Percentiles rank a stretch among this genome's conserved stretches.
These are phyloP conservation scores for Blastobotrys muscicola DNA, from an alignment of 805 yeast species.

Conservation along the genomic window DNA sequence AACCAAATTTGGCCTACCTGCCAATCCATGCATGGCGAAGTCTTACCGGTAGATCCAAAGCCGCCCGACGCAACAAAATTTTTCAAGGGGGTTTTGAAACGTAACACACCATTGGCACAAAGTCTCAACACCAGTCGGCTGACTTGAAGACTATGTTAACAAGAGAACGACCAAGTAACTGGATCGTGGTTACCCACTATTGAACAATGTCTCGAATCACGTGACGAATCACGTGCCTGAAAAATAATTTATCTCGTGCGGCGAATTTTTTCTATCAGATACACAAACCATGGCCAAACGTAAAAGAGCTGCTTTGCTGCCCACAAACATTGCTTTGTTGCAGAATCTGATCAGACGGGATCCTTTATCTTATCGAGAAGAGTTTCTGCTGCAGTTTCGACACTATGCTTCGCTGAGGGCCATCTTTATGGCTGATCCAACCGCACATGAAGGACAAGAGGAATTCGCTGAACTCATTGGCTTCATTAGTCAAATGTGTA, in stretches of 20 bases:
- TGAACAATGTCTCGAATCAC: no score
- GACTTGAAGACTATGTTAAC: no score
- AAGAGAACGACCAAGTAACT: no score
- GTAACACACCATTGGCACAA: no score
- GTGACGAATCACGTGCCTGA: no score
- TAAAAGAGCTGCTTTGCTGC: constrained; percentile 87
- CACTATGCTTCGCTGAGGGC: constrained; percentile 90
- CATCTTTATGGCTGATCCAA: constrained; percentile 68
- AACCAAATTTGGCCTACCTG: no score
- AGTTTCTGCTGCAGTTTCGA: constrained; percentile 82
- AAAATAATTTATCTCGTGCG: constrained; percentile 3
- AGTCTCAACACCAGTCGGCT: no score
- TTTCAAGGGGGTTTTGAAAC: no score
- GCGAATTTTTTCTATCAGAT: neutral
- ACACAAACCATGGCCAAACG: constrained; percentile 57
- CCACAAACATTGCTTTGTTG: constrained; percentile 80
- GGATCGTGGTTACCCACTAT: no score
- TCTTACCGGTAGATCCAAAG: no score
- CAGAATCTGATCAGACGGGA: constrained; percentile 92
- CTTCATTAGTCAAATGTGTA: constrained; percentile 84
- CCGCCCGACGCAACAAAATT: no score
- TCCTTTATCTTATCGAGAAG: constrained; percentile 90
- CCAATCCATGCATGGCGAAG: no score
- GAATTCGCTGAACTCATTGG: constrained; percentile 80
- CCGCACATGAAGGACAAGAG: constrained; percentile 47